These are phyloP conservation scores for Excoecaria agallocha DNA, from an alignment of 345 rosid species.

Conservation along the genomic window DNA sequence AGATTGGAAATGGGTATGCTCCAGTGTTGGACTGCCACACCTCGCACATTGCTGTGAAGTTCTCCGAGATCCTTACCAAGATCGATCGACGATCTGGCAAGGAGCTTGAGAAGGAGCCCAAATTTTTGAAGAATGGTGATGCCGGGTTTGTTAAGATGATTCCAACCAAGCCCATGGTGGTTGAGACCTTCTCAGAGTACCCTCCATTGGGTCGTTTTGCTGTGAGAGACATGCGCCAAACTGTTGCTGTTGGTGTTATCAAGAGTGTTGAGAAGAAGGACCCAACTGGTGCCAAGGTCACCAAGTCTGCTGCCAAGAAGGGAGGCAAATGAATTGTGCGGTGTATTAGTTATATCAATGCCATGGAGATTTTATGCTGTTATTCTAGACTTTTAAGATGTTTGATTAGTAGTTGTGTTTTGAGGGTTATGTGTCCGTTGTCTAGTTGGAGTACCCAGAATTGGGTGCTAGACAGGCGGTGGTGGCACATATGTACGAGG, in stretches of 20 bases:
- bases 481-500: not conserved
- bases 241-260: slow-evolving; percentile 26
- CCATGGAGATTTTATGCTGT: not conserved
- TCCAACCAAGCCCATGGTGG: slow-evolving; percentile 29
- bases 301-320: slow-evolving; percentile 22
- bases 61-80: slow-evolving; percentile 61
- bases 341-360: not conserved
- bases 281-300: slow-evolving; percentile 25
- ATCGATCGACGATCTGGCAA: slow-evolving; percentile 69
- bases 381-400: slow-evolving; percentile 3
- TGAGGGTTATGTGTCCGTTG: not conserved
- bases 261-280: slow-evolving; percentile 28
- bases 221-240: slow-evolving; percentile 28
- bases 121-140: slow-evolving; percentile 66
- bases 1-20: slow-evolving; percentile 58
- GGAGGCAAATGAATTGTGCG: slow-evolving; percentile 10
- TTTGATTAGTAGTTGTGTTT: not conserved
- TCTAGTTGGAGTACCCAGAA: slow-evolving; percentile 1
- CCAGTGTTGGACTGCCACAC: slow-evolving; percentile 62
- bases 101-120: slow-evolving; percentile 69
- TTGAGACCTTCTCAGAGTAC: slow-evolving; percentile 23
- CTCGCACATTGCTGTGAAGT: slow-evolving; percentile 59
- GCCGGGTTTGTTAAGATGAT: slow-evolving; percentile 29
- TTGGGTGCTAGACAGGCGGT: slow-evolving; percentile 17
- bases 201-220: slow-evolving; percentile 30